Conservation (phyloP, 495 filamentous ascomycete genomes). For the Penicillium salamii region DNA sequence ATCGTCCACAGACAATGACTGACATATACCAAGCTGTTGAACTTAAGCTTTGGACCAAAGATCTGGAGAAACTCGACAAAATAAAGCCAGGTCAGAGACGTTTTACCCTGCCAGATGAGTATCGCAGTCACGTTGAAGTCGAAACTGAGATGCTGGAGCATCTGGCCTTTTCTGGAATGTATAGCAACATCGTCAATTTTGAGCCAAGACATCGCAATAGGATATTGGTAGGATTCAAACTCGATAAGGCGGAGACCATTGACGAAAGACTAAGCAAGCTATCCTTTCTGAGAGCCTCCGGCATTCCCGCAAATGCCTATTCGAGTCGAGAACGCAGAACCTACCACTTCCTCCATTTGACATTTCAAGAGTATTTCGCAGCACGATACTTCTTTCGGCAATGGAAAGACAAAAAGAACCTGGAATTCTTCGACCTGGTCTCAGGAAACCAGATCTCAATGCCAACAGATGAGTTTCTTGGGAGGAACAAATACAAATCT, state of each 20-base stretch:
- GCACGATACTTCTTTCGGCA: constrained; percentile 41
- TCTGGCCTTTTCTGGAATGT: constrained; percentile 38
- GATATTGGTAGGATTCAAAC: constrained; percentile 15
- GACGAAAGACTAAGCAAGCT: constrained; percentile 19
- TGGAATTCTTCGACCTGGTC: constrained; percentile 17
- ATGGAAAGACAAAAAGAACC: constrained; percentile 21
- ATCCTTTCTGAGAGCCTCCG: constrained; percentile 26
- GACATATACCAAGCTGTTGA: constrained; percentile 40
- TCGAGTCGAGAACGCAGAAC: constrained; percentile 9
- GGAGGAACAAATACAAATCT: constrained; percentile 34
- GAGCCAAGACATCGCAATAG: constrained; percentile 12
- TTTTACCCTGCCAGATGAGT: not conserved
- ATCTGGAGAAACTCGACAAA: constrained; percentile 29
- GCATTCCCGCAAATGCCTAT: not conserved
- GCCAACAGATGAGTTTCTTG: constrained; percentile 25
- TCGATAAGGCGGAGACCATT: constrained; percentile 1
- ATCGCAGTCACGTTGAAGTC: constrained; percentile 7
- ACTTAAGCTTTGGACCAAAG: constrained; percentile 37
- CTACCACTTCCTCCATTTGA: constrained; percentile 45
- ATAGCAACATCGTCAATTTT: constrained; percentile 37
- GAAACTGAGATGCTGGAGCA: constrained; percentile 30
- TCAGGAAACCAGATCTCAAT: not conserved
- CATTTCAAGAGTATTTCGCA: constrained; percentile 42
- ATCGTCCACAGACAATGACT: constrained; percentile 33
- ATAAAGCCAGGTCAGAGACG: not conserved